A percentile compares a stretch with the other conserved stretches of the same genome.
Conservation (phyloP, 208 protist species). For the Trypanosoma avium region DNA sequence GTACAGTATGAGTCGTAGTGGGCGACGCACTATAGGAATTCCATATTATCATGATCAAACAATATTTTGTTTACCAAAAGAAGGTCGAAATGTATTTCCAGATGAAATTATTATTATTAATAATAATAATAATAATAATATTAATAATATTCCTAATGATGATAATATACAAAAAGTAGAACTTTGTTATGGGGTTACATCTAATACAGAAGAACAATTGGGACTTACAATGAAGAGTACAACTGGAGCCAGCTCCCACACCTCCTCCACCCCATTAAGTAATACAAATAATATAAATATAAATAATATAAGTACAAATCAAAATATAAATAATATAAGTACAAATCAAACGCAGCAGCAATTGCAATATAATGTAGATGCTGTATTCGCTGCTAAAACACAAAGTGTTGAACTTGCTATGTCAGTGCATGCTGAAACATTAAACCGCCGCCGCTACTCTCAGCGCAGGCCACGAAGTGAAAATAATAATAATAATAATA, state of each 20-base stretch:
- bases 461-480: background rate
- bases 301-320: background rate
- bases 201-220: background rate
- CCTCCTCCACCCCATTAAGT: no score
- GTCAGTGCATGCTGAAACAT: conserved; percentile 13
- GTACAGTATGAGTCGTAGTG: no score
- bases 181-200: conserved; percentile 15
- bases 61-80: conserved; percentile 13
- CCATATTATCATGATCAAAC: conserved; percentile 25
- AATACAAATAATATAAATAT: background rate
- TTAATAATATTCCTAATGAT: background rate
- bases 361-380: background rate
- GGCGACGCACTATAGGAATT: background rate
- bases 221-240: no score
- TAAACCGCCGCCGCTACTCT: no score
- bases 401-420: conserved; percentile 16
- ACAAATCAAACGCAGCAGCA: background rate
- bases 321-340: background rate
- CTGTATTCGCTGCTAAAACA: background rate
- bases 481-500: background rate
- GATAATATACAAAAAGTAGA: background rate
- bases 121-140: background rate
- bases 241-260: no score
- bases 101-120: background rate
- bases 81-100: no score